Conservation (phyloP, 768 basidiomycete genomes). For the Boletus sensibilis region DNA sequence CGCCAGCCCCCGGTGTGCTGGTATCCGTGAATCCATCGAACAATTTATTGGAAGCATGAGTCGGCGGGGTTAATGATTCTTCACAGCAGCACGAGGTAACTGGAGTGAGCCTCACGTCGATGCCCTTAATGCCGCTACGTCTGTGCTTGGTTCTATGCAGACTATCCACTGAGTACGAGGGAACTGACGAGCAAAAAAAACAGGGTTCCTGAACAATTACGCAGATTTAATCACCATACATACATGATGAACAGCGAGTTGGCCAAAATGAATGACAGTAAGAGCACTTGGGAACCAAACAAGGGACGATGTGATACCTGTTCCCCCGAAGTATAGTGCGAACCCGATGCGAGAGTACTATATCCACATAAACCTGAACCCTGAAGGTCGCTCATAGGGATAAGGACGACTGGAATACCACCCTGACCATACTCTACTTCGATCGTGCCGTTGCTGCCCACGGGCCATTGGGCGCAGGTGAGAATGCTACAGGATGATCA, state of each 20-base stretch:
- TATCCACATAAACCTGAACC: slow-evolving; percentile 41
- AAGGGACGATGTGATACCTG: not conserved
- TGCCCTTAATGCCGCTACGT: not conserved
- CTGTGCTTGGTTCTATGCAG: not conserved
- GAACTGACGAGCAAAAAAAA: not conserved
- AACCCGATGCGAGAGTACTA: not conserved
- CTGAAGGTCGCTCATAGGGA: slow-evolving; percentile 38
- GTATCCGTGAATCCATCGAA: slow-evolving; percentile 34
- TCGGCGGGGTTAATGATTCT: slow-evolving; percentile 14
- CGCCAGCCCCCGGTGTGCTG: slow-evolving; percentile 54
- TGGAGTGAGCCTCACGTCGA: not conserved
- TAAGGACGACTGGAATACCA: slow-evolving; percentile 57
- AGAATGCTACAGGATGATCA: slow-evolving; percentile 44
- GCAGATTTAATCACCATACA: slow-evolving; percentile 1
- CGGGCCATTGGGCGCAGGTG: slow-evolving; percentile 63
- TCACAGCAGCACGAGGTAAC: not conserved
- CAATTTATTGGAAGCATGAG: slow-evolving; percentile 19
- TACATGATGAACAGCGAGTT: slow-evolving; percentile 1
- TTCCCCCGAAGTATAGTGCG: slow-evolving; percentile 7
- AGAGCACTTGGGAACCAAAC: not conserved
- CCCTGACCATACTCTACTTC: slow-evolving; percentile 63
- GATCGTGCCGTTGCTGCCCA: slow-evolving; percentile 64
- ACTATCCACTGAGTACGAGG: not conserved
- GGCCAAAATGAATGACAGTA: slow-evolving; percentile 10
- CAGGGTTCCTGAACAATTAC: not conserved